A percentile compares a stretch with the other conserved stretches of the same genome.
These are phyloP conservation scores for Gossypium laxum DNA, from an alignment of 441 rosid species.

Conservation along the genomic window DNA sequence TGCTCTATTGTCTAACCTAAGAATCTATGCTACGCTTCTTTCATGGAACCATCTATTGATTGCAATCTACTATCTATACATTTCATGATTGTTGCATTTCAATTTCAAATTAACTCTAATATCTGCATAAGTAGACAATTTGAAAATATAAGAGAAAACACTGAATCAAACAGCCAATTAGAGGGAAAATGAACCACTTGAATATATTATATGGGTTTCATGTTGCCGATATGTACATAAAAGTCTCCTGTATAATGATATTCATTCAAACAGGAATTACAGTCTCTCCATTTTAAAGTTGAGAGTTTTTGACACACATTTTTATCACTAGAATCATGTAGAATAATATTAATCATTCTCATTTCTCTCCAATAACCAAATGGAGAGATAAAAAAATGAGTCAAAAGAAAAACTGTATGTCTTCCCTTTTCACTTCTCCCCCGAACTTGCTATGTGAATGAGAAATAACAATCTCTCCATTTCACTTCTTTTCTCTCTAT, in stretches of 20 bases:
- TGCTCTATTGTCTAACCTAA: neutral
- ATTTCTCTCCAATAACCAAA: neutral
- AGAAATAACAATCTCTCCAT: neutral
- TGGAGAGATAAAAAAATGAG: neutral
- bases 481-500: neutral
- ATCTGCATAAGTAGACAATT: neutral
- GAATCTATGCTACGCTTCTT: neutral
- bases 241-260: neutral
- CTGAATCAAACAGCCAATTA: neutral
- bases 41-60: neutral
- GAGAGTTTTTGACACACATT: neutral
- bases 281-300: neutral
- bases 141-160: slow-evolving; percentile 1
- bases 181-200: neutral
- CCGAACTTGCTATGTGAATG: neutral
- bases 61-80: neutral
- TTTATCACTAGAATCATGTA: neutral
- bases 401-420: too few species aligned
- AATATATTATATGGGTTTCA: neutral
- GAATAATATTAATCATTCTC: neutral
- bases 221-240: neutral
- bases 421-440: neutral
- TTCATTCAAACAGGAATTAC: neutral
- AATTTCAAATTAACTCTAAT: neutral
- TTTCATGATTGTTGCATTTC: neutral